Conservation (phyloP, 495 filamentous ascomycete genomes). For the Xylaria curta region DNA sequence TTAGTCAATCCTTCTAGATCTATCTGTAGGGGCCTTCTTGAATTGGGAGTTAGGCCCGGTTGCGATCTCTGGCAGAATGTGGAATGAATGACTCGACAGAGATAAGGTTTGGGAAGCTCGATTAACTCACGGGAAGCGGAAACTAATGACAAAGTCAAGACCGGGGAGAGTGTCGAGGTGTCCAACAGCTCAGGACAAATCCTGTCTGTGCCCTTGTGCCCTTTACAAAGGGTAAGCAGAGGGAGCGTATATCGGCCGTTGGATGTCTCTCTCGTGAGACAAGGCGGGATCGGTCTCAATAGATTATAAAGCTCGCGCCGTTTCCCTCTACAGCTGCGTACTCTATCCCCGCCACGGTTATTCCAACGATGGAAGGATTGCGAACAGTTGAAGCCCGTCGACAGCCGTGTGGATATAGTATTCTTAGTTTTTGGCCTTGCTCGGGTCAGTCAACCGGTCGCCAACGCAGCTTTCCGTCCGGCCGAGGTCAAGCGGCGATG, state of each 20-base stretch:
- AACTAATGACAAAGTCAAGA: conserved; percentile 1
- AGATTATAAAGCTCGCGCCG: neutral
- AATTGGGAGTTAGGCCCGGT: neutral
- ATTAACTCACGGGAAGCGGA: conserved; percentile 23
- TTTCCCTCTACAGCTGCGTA: conserved; percentile 1
- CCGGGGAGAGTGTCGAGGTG: neutral
- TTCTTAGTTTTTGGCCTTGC: neutral
- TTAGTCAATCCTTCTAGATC: neutral
- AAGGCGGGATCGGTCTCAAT: conserved; percentile 22
- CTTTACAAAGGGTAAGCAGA: neutral
- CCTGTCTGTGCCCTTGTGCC: conserved; percentile 9
- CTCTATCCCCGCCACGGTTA: neutral
- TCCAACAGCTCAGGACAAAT: neutral
- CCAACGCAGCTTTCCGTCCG: neutral
- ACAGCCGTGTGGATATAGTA: neutral
- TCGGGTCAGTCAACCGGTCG: neutral
- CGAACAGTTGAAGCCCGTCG: neutral
- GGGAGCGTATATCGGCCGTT: conserved; percentile 11
- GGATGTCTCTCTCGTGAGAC: conserved; percentile 20
- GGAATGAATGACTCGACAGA: conserved; percentile 1
- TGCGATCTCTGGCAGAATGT: conserved; percentile 13
- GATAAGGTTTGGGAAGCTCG: neutral
- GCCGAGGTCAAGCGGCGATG: neutral
- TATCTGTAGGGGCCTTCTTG: neutral
- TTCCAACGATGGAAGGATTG: conserved; percentile 1